Evolutionary conservation across 1,284 basidiomycete species (phyloP).

Genomic region (Boletus semigastroideus): DNA sequence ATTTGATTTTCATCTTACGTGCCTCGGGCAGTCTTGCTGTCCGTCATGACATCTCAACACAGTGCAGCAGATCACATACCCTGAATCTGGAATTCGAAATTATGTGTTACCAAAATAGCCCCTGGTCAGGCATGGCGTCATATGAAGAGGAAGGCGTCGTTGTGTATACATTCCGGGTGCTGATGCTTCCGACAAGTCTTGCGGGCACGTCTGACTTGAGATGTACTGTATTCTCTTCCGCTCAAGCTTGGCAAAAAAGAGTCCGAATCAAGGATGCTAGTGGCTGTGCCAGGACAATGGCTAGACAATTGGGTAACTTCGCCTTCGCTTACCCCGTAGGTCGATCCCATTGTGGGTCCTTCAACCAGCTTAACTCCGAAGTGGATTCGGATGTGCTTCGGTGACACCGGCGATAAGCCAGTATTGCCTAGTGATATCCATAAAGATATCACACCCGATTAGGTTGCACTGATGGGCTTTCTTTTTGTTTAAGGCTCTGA

Average conservation of each 20-base stretch:
- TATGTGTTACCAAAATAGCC: neutral
- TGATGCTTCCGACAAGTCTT: neutral
- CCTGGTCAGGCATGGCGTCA: neutral
- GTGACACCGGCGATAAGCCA: conserved; percentile 2
- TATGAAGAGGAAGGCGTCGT: neutral
- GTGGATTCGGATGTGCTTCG: conserved; percentile 1
- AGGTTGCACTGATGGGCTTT: neutral
- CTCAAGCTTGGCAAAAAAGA: neutral
- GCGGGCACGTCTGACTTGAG: neutral
- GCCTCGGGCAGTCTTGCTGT: neutral
- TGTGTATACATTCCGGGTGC: neutral
- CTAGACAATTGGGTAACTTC: neutral
- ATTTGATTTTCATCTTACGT: neutral
- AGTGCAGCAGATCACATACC: neutral
- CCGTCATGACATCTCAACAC: no score
- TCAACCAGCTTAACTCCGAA: neutral
- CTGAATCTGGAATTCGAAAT: neutral
- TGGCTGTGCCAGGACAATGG: neutral
- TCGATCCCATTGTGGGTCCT: neutral
- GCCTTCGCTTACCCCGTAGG: conserved; percentile 1
- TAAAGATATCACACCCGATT: neutral
- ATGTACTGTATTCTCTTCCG: neutral
- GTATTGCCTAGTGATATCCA: neutral
- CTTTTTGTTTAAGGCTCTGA: neutral
- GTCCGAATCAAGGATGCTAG: neutral